Evolutionary conservation across 2,329 filamentous ascomycete species (phyloP), one percentile per base, ranked within the genome.

Genomic region (Stemphylium beticola): DNA sequence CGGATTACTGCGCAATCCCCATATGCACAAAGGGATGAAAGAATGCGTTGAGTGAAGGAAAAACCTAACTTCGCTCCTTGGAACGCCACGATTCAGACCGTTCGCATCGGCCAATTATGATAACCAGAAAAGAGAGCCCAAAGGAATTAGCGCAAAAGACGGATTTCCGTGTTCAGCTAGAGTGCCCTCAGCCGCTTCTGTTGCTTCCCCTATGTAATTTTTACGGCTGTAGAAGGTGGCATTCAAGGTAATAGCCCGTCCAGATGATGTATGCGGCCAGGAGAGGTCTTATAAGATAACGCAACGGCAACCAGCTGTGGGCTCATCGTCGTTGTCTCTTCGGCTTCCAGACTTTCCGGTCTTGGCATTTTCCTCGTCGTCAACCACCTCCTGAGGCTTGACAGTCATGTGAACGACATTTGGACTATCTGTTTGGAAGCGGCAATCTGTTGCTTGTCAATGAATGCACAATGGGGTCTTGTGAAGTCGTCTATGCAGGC

Each of bases 321-420:
- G 83, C 60, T 80, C 77, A 56, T 86, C 84, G 32, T 80, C 79
- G 24, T 80, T 80, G 40, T 86, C 85, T 57, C 83, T 78, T 36
- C 77, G 66, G 60, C 55, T 67, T 22, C 78, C 76, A 45, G 78
- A 76, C 74, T 88, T 90, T 54, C 84, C 82, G 31, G 85, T 84
- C 70, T 88, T 89, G 52, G 89, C 87, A 64, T 91, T 89, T 62
- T 88, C 86, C 68, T 95, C 92, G 60, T 96, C 88, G 61, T 96
- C 88, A 57, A 93, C 80, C 34, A 89, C 84, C 70, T 96, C 91
- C 70, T 92, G 89, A 2, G 92, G 92, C 65, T 91, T 90, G 65
- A 96, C 87, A 5, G 90, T 93, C 92, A 96, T 96, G 76, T 96
- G 92, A n/a, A 96, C 87, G 24, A 96, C 90, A 64, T 96, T 96